Percentiles rank a stretch among this genome's conserved stretches.
Conservation (phyloP, 2,329 filamentous ascomycete genomes). For the Talaromyces sp. region DNA sequence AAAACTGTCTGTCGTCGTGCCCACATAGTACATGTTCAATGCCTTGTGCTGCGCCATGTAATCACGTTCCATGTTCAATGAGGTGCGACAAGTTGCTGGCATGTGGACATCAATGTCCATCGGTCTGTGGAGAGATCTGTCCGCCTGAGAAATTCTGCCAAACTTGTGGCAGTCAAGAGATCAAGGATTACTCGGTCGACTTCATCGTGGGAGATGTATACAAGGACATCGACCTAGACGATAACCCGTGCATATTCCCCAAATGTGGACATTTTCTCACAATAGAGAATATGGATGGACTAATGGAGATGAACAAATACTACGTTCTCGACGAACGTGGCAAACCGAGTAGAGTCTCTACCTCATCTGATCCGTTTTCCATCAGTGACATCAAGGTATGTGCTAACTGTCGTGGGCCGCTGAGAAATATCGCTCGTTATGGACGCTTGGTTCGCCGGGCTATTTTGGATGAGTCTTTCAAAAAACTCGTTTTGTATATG, state of each 20-base stretch:
- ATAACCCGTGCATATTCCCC: conserved; percentile 61
- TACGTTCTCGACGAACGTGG: conserved; percentile 28
- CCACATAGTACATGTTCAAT: conserved; percentile 51
- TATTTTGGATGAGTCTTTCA: conserved; percentile 60
- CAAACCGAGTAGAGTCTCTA: conserved; percentile 25
- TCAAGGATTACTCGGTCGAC: conserved; percentile 54
- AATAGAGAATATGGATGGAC: conserved; percentile 57
- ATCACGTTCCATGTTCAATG: conserved; percentile 62
- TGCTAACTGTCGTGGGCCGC: conserved; percentile 57
- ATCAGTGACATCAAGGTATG: conserved; percentile 52
- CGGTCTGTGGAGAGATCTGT: conserved; percentile 63
- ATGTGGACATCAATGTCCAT: conserved; percentile 65
- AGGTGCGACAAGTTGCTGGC: conserved; percentile 53
- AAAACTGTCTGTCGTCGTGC: conserved; percentile 54
- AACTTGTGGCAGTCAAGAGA: conserved; percentile 44
- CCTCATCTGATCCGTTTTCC: conserved; percentile 48
- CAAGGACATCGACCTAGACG: conserved; percentile 55
- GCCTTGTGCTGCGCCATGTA: conserved; percentile 65
- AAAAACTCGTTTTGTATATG: conserved; percentile 60
- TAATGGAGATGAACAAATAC: conserved; percentile 50
- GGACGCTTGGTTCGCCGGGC: conserved; percentile 59
- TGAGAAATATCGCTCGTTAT: conserved; percentile 59
- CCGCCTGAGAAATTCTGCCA: conserved; percentile 56
- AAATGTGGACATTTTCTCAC: conserved; percentile 64
- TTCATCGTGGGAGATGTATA: conserved; percentile 55